Evolutionary conservation across 495 filamentous ascomycete genomes (phyloP).

Genomic region (Aspergillus leporis): DNA sequence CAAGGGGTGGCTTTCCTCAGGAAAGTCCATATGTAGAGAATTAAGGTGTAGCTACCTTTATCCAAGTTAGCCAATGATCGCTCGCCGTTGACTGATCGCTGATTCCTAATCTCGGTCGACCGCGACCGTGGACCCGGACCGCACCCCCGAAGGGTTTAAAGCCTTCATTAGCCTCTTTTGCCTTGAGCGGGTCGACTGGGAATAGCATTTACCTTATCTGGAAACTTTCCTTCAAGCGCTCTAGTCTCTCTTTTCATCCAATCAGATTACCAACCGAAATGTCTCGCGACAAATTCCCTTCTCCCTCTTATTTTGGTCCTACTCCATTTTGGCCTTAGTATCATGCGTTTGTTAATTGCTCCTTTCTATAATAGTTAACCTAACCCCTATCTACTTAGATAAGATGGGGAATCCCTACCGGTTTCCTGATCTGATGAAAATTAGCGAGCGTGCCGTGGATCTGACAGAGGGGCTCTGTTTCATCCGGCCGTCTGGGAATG

Average conservation of each 20-base stretch:
- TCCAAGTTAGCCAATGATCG: background rate
- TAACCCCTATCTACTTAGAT: background rate
- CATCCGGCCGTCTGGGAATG: conserved; percentile 10
- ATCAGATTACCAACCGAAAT: background rate
- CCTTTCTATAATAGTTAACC: background rate
- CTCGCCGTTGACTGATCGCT: background rate
- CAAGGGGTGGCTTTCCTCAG: background rate
- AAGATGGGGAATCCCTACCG: background rate
- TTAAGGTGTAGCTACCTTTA: background rate
- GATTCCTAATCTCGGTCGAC: conserved; percentile 8
- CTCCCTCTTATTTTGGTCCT: background rate
- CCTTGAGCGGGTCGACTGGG: background rate
- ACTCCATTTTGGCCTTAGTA: background rate
- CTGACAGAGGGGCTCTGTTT: conserved; percentile 4
- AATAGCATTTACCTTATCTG: conserved; percentile 3
- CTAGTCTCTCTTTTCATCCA: background rate
- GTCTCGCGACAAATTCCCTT: background rate
- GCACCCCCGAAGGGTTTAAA: conserved; percentile 14
- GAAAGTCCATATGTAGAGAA: background rate
- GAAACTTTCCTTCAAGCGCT: background rate
- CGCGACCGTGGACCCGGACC: conserved; percentile 17
- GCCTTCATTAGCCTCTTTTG: conserved; percentile 3
- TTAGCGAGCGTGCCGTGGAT: conserved; percentile 10
- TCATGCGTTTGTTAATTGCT: conserved; percentile 5
- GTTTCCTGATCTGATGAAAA: conserved; percentile 19